These are phyloP conservation scores for Daedaleopsis sinensis DNA, from an alignment of 768 basidiomycete genomes.

Conservation along the genomic window DNA sequence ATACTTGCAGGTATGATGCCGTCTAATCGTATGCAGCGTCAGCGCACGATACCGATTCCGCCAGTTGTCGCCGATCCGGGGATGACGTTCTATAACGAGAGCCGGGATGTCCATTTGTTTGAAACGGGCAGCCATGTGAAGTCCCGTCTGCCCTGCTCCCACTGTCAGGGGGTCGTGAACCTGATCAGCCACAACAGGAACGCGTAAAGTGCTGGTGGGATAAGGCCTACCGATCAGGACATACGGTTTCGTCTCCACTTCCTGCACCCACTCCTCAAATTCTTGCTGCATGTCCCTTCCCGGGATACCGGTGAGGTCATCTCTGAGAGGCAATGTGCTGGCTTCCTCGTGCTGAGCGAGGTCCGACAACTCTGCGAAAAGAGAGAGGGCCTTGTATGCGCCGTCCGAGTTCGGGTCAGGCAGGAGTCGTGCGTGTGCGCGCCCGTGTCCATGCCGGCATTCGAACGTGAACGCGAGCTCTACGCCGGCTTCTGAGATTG, in stretches of 20 bases:
- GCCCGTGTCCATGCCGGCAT: conserved; percentile 35
- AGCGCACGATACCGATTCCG: conserved; percentile 60
- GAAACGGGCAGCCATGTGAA: conserved; percentile 67
- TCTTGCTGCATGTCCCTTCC: conserved; percentile 36
- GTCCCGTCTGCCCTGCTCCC: conserved; percentile 69
- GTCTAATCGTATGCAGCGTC: conserved; percentile 41
- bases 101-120: conserved; percentile 52
- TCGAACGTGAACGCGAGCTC: conserved; percentile 42
- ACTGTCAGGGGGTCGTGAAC: conserved; percentile 29
- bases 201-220: not conserved
- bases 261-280: conserved; percentile 34
- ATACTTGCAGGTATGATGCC: conserved; percentile 35
- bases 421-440: conserved; percentile 39
- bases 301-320: conserved; percentile 39
- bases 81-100: conserved; percentile 60
- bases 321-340: conserved; percentile 34
- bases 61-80: conserved; percentile 60
- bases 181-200: not conserved
- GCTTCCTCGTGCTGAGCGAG: conserved; percentile 39
- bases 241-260: conserved; percentile 42
- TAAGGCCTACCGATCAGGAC: conserved; percentile 38
- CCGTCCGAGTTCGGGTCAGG: conserved; percentile 19
- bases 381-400: conserved; percentile 40
- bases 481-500: conserved; percentile 27
- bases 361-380: conserved; percentile 37